Evolutionary conservation across 139 green algal genomes (phyloP), one percentile per base, ranked within the genome.

Genomic region (Volvox reticuliferus): DNA sequence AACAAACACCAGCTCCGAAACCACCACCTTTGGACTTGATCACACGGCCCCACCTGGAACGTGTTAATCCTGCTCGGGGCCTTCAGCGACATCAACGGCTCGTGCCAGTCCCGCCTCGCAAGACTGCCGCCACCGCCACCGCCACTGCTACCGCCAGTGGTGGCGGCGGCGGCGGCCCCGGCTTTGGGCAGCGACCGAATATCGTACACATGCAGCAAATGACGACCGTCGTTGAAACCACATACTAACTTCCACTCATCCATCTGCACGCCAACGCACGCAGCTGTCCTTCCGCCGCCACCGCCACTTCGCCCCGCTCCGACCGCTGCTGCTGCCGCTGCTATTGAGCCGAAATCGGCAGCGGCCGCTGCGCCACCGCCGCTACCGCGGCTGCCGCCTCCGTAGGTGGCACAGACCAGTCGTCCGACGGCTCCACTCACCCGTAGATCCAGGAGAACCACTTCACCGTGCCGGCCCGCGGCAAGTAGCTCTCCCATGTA

Each of bases 201-300:
- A 78, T 95, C 93, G 82, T 94, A 92, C 61, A 95, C 26, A 28
- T 90, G 63, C 28, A 95, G 88, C 65, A 35, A 30, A 77, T 71
- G 65, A 12, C 85, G 35, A 13, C 88, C 85, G 67, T 89, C 80
- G 20, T 84, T 65, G 35, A 92, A 93, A 33, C 91, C 91, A 13
- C 32, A 80, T 22, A 95, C 82, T 63, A 95, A 87, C 90, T 94
- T 94, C 93, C 93, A 95, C 30, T 95, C 93, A 26, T 95, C 93
- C 91, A 95, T 82, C 78, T 94, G 91, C 22, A 94, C 89, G 14
- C 93, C 93, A 20, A 91, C 75, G 67, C 92, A 94, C 5, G n/a
- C 24, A 65, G 76, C 91, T 71, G 77, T 77, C 30, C 24, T 62
- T 16, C 75, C 75, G 18, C 87, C 61, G 17, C 87, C 33, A 63